phyloP scores from a whole-genome alignment of 2,329 filamentous ascomycete genomes.

The Neobulgaria alba region DNA sequence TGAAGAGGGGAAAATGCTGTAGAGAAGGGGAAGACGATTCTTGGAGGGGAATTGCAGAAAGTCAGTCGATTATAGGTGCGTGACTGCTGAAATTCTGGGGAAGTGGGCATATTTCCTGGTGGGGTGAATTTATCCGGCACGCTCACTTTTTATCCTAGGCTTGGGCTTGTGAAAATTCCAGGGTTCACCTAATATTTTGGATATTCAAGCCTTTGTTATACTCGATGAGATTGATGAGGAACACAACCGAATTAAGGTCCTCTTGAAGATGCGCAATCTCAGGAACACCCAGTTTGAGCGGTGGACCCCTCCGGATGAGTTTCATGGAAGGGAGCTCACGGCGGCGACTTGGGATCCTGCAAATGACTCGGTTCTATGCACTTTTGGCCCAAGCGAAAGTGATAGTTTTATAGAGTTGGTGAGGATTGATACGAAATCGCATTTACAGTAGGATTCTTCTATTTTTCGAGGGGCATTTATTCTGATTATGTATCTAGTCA shows the following conservation, averaged over 20 bases:
- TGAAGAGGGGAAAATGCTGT: neutral
- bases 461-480: slow-evolving; percentile 28
- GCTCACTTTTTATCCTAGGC: no score
- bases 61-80: neutral
- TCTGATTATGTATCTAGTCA: slow-evolving; percentile 24
- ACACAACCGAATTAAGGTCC: no score
- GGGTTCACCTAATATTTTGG: neutral
- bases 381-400: slow-evolving; percentile 69
- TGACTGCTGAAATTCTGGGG: neutral
- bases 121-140: no score
- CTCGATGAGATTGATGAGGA: no score
- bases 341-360: slow-evolving; percentile 80
- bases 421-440: slow-evolving; percentile 40
- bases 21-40: neutral
- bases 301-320: slow-evolving; percentile 49
- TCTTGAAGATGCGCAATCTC: slow-evolving; percentile 72
- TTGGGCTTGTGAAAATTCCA: neutral
- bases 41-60: neutral
- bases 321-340: slow-evolving; percentile 47
- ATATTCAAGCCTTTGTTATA: no score
- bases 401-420: slow-evolving; percentile 66
- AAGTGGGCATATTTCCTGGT: neutral
- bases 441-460: slow-evolving; percentile 18
- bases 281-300: slow-evolving; percentile 65
- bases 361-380: slow-evolving; percentile 69